Percentiles rank a stretch among this genome's conserved stretches.
Evolutionary conservation across 2,329 filamentous ascomycete species (phyloP).

Genomic region (Talaromyces albobiverticillius): DNA sequence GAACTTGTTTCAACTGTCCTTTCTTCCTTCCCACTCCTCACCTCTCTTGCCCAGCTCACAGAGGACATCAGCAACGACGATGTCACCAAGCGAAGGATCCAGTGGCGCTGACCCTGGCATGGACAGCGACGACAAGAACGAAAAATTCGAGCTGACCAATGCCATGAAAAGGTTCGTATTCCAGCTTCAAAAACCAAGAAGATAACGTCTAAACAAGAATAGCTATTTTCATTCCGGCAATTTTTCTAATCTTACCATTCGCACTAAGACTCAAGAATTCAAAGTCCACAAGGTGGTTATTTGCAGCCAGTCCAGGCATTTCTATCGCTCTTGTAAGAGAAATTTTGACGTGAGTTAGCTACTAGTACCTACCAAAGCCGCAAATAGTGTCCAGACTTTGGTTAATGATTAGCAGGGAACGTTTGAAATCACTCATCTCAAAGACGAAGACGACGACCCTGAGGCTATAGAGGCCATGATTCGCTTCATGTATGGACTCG

Average conservation of each 20-base stretch:
- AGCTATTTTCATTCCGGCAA: neutral
- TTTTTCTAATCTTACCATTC: slow-evolving; percentile 3
- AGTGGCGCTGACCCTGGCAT: too few relatives aligned
- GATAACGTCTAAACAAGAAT: too few relatives aligned
- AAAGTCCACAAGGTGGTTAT: neutral
- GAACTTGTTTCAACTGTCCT: too few relatives aligned
- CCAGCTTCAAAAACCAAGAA: too few relatives aligned
- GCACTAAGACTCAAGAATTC: neutral
- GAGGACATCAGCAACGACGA: too few relatives aligned
- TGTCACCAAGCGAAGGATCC: too few relatives aligned
- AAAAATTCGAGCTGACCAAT: too few relatives aligned
- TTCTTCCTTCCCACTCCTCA: too few relatives aligned
- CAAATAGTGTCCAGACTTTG: too few relatives aligned
- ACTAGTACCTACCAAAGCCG: neutral
- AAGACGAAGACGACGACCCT: slow-evolving; percentile 8
- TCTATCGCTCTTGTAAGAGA: neutral
- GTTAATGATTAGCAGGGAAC: neutral
- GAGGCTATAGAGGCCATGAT: neutral
- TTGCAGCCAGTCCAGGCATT: neutral
- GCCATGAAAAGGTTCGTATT: too few relatives aligned
- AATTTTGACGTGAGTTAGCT: neutral
- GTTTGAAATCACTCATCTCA: neutral
- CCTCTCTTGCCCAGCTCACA: too few relatives aligned
- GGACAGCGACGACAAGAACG: too few relatives aligned
- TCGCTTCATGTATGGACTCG: neutral